Evolutionary conservation across 2,329 filamentous ascomycete genomes (phyloP).

Genomic region (Xylariaceae sp.): DNA sequence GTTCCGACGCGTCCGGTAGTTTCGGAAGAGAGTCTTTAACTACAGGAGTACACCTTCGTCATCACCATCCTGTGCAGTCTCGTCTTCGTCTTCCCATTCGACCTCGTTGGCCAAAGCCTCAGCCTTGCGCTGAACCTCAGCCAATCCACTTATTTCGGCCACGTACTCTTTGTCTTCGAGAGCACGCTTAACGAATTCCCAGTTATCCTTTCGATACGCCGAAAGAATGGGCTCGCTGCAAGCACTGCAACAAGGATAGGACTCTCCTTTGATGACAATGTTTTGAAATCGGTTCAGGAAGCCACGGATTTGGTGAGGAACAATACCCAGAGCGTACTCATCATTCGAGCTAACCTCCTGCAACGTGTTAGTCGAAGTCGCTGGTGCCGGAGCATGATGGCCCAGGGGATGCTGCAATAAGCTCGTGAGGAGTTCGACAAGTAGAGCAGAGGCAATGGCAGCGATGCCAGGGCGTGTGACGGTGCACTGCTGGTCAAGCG

Average conservation of each 20-base stretch:
- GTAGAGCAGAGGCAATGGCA: slow-evolving; percentile 81
- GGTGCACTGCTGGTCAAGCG: slow-evolving; percentile 95
- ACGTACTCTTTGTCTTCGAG: slow-evolving; percentile 73
- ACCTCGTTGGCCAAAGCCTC: slow-evolving; percentile 29
- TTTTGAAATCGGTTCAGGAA: slow-evolving; percentile 71
- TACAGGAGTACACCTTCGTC: slow-evolving; percentile 34
- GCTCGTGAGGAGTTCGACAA: slow-evolving; percentile 86
- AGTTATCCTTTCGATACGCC: slow-evolving; percentile 62
- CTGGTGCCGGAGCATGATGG: slow-evolving; percentile 55
- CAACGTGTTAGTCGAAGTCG: slow-evolving; percentile 33
- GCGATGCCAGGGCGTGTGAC: slow-evolving; percentile 92
- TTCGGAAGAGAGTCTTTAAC: slow-evolving; percentile 22
- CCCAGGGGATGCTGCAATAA: slow-evolving; percentile 79
- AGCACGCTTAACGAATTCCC: slow-evolving; percentile 71
- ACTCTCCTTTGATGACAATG: slow-evolving; percentile 64
- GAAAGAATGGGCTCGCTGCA: slow-evolving; percentile 67
- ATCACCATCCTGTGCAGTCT: slow-evolving; percentile 25
- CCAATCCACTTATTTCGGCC: slow-evolving; percentile 54
- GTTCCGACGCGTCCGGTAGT: slow-evolving; percentile 19
- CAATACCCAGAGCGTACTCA: slow-evolving; percentile 59
- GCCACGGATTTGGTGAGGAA: slow-evolving; percentile 77
- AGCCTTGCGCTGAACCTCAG: slow-evolving; percentile 33
- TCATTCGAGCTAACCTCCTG: slow-evolving; percentile 47
- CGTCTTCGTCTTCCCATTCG: slow-evolving; percentile 34
- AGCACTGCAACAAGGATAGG: slow-evolving; percentile 76